phyloP scores from a whole-genome alignment of 495 filamentous ascomycete species.

The Penicillium psychrofluorescens region DNA sequence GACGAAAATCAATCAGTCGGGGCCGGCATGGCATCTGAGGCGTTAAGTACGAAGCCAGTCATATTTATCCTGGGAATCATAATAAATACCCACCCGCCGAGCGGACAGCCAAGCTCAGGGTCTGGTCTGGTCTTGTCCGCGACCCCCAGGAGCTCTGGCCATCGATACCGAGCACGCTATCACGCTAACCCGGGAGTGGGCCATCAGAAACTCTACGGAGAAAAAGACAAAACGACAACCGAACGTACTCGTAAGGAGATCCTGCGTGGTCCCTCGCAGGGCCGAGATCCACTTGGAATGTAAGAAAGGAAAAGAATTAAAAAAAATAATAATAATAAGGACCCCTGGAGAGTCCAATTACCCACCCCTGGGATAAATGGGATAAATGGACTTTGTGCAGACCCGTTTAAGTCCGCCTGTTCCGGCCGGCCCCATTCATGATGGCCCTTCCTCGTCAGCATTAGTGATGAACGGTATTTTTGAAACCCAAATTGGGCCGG shows the following conservation, averaged over 20 bases:
- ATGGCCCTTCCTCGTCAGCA: not conserved
- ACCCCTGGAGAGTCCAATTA: conserved; percentile 6
- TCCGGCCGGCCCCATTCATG: conserved; percentile 14
- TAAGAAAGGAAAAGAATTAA: conserved; percentile 1
- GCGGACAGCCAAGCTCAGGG: conserved; percentile 23
- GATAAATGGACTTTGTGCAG: conserved; percentile 14
- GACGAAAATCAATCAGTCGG: too few species aligned
- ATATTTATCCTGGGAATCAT: too few species aligned
- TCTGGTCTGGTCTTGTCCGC: conserved; percentile 1
- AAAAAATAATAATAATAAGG: conserved; percentile 1
- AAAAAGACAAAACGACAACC: too few species aligned
- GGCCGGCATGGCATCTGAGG: too few species aligned
- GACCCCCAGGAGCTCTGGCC: too few species aligned
- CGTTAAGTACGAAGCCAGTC: too few species aligned
- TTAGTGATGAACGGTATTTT: too few species aligned
- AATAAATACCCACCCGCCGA: not conserved
- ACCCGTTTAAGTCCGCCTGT: conserved; percentile 21
- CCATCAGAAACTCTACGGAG: not conserved
- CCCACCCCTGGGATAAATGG: conserved; percentile 13
- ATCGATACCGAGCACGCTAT: conserved; percentile 7
- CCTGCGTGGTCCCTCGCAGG: not conserved
- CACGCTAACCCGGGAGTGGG: conserved; percentile 9
- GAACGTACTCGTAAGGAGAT: too few species aligned
- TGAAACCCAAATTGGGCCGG: too few species aligned
- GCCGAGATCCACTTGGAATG: not conserved